These are phyloP conservation scores for Boeremia lycopersici DNA, from an alignment of 2,329 filamentous ascomycete species.

Conservation along the genomic window DNA sequence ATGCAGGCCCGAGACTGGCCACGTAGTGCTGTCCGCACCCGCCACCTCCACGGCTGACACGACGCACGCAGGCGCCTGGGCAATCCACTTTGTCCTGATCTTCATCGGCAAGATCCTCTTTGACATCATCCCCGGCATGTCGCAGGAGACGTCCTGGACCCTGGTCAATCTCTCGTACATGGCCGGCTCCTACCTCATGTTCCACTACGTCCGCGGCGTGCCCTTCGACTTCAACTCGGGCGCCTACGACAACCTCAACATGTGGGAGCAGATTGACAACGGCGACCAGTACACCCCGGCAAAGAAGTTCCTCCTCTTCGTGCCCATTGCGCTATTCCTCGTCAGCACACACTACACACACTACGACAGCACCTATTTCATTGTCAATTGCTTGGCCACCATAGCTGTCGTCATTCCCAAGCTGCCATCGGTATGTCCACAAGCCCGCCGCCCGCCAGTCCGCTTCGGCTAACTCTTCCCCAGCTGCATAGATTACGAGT, in stretches of 20 bases:
- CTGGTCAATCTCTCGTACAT: conserved; percentile 99
- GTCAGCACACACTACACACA: conserved; percentile 99
- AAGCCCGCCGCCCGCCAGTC: not conserved
- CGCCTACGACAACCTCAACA: conserved; percentile 98
- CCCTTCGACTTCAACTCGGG: conserved; percentile 99
- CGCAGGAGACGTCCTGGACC: conserved; percentile 98
- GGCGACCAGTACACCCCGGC: conserved; percentile 98
- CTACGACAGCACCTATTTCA: conserved; percentile 96
- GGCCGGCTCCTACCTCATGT: conserved; percentile 99
- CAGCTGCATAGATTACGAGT: conserved; percentile 50
- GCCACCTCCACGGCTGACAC: not conserved
- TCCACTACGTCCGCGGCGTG: conserved; percentile 96
- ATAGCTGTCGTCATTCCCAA: conserved; percentile 95
- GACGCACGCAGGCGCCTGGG: conserved; percentile 80
- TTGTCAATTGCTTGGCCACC: conserved; percentile 93
- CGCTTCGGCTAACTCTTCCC: conserved; percentile 9
- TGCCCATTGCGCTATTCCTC: conserved; percentile 92
- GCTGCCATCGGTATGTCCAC: conserved; percentile 80
- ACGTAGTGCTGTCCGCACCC: not conserved
- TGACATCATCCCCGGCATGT: conserved; percentile 93
- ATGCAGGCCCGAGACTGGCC: not conserved
- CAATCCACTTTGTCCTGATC: conserved; percentile 94
- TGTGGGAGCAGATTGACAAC: conserved; percentile 99
- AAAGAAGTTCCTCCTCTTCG: conserved; percentile 96
- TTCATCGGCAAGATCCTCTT: conserved; percentile 92